Base-by-base conservation (phyloP, 2,329 filamentous ascomycete species). In the Trichoderma sp. region DNA sequence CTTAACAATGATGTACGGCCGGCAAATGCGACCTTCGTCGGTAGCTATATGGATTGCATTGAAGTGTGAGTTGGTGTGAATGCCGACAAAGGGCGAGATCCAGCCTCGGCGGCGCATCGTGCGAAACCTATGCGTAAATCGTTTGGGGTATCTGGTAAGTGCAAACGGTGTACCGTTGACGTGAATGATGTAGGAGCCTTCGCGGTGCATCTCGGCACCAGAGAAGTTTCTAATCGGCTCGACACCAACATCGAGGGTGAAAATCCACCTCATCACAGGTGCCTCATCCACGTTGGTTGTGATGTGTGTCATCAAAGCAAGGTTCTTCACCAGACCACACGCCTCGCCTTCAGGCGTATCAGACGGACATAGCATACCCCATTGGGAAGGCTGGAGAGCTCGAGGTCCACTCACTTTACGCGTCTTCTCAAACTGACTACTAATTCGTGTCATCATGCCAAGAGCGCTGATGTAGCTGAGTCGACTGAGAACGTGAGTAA, bases 401-500 rank as follows among this genome's bases (percentile, higher is more conserved):
- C 95, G 90, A 74, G 96, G 95, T 72, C 96, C 96, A 76, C 90
- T 94, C 70, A 99, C 94, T 80, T 99, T 99, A 73, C 95, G 85
- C 2, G 95, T 98, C 85, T 99, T 99, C 78, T 99, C 95, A 75
- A 99, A 99, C 81, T 99, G 95, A 85, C 92, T 96, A 78, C 91
- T 95, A 75, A 99, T 98, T 78, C 95, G 87, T 15, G 95, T 99
- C 95, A 99, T 99, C 96, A 99, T 99, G 70, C 96, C 96, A 32
- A 99, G 87, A 32, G 95, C 95, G 70, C 91, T 92, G 78, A 99
- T 97, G 76, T 98, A 99, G 79, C 94, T 98, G 66, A 99, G 84
- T 71, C 95, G 89, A 80, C 94, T 98, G 58, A 99, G 84, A 48
- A 99, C 93, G 79, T 99, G 95, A 0, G 96, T 98, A 25, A 99